Evolutionary conservation across 1,284 basidiomycete genomes (phyloP), one percentile per base, ranked within the genome.

Genomic region (Ustilago bromivora): DNA sequence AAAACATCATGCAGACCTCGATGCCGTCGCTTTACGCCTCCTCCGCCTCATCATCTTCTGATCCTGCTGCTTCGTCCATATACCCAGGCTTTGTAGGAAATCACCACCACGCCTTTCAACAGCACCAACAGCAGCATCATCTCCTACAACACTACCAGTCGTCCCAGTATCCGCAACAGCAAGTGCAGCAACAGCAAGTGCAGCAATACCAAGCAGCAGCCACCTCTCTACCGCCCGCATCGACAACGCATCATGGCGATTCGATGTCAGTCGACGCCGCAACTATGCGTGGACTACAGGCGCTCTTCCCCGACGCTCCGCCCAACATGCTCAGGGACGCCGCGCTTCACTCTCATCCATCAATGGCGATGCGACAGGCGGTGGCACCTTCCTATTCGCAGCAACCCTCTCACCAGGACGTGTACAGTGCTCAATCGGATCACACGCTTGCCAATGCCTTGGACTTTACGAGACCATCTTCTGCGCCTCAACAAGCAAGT

Each of bases 391-490:
- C 51, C 17, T 51, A 59, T 36, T 17, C 46, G 12, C 53, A 55
- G 34, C 23, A 40, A 15, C 28, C 17, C 9, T 12, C 53, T 10
- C 57, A 43, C 10, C 57, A 63, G 0, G 57, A 56, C 5, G 23
- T 34, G 28, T 43, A 61, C 17, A 10, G 31, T 35, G 28, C 31
- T 9, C 53, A 55, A 19, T 67, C 60, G 2, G 71, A 43, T 41
- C 58, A 72, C 32, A 64, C 71, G 23, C 61, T 72, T 9, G 57
- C 71, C 17, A 55, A 64, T 15, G 65, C 71, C 4, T 61, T 72
- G 35, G 31, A 38, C 12, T 72, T 72, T 47, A 53, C 57, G 6
- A 53, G 57, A 12, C 53, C 65, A 0, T 36, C 71, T 10, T 10
- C 53, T 9, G 36, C 31, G 15, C 54, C 61, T 1, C 38, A 64